These are phyloP conservation scores for Colletotrichum acutatum DNA, from an alignment of 2,329 filamentous ascomycete genomes.

Conservation along the genomic window DNA sequence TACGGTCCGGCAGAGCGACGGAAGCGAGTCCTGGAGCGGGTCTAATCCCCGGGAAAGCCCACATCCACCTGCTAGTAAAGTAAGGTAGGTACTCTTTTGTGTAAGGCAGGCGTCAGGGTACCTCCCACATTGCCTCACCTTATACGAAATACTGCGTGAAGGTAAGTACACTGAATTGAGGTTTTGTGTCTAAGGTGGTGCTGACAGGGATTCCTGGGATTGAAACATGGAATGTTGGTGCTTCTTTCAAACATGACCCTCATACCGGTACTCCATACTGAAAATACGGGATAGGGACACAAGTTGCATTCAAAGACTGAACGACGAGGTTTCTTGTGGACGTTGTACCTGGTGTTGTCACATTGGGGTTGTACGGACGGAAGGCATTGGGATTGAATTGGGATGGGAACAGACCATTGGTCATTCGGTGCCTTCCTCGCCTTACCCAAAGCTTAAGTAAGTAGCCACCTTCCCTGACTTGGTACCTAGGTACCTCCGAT, in stretches of 20 bases:
- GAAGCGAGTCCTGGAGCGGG: slow-evolving; percentile 18
- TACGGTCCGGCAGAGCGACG: slow-evolving; percentile 30
- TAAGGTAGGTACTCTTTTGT: too few relatives aligned
- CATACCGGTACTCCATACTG: too few relatives aligned
- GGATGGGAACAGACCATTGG: neutral
- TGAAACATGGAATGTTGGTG: neutral
- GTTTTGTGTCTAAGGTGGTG: neutral
- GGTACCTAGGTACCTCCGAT: neutral
- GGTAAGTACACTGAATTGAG: too few relatives aligned
- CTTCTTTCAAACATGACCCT: neutral
- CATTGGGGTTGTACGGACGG: neutral
- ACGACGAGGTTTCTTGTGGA: neutral
- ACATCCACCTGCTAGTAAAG: neutral
- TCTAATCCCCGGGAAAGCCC: slow-evolving; percentile 1
- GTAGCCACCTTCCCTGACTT: too few relatives aligned
- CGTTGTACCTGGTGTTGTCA: neutral
- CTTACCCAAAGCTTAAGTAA: neutral
- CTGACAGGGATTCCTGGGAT: neutral
- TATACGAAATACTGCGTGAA: too few relatives aligned
- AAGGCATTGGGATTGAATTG: neutral
- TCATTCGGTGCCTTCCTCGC: neutral
- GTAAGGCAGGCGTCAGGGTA: too few relatives aligned
- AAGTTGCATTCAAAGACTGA: neutral
- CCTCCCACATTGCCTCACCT: too few relatives aligned
- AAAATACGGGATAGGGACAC: neutral